These are phyloP conservation scores for Oxytropis ochrocephala DNA, from an alignment of 306 rosid genomes.

Conservation along the genomic window DNA sequence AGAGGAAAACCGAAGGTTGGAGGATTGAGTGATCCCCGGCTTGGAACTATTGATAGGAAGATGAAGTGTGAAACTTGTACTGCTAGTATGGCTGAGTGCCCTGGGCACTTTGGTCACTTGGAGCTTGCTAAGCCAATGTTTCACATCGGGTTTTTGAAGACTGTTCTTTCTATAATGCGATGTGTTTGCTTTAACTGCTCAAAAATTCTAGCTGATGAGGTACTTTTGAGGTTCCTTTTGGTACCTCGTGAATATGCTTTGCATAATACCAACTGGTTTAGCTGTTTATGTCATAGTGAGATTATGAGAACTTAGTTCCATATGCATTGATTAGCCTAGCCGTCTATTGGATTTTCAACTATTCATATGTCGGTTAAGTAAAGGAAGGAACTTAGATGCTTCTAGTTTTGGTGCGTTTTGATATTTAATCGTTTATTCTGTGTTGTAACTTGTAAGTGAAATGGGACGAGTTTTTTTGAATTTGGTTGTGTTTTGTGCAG, in stretches of 20 bases:
- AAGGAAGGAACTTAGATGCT: not conserved
- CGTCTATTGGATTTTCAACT: not conserved
- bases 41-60: slow-evolving; percentile 90
- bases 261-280: not conserved
- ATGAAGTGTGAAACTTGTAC: slow-evolving; percentile 96
- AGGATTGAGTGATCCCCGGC: slow-evolving; percentile 88
- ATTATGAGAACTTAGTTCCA: not conserved
- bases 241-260: not conserved
- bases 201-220: slow-evolving; percentile 85
- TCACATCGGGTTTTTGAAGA: slow-evolving; percentile 89
- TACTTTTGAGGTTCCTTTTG: slow-evolving; percentile 8
- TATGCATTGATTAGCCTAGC: not conserved
- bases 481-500: slow-evolving; percentile 36
- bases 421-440: not conserved
- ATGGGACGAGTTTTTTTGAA: not conserved
- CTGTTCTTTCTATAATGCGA: slow-evolving; percentile 74
- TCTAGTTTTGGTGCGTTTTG: not conserved
- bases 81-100: slow-evolving; percentile 96
- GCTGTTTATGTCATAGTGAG: not conserved
- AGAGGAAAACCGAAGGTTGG: slow-evolving; percentile 85
- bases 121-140: slow-evolving; percentile 99
- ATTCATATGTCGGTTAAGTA: not conserved
- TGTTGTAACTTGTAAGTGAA: not conserved
- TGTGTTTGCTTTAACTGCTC: slow-evolving; percentile 97
- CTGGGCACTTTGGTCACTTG: slow-evolving; percentile 92